Evolutionary conservation across 1,284 basidiomycete genomes (phyloP).

Genomic region (Amylostereum areolatum): DNA sequence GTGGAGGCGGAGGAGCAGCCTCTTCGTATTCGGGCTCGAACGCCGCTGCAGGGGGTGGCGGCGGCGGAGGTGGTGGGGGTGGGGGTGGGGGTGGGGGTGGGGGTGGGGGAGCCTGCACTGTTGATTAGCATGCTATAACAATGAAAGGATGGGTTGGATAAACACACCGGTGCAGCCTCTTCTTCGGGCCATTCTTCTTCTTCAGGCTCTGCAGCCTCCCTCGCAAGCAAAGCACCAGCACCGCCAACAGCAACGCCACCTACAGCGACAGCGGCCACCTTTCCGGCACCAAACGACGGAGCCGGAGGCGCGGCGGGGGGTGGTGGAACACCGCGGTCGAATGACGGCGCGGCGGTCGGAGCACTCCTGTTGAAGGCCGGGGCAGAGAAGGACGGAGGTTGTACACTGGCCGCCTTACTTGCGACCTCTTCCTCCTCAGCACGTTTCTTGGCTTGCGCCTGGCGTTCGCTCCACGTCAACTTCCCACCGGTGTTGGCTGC

Average conservation of each 20-base stretch:
- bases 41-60: slow-evolving; percentile 22
- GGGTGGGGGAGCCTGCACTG: slow-evolving; percentile 1
- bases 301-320: neutral
- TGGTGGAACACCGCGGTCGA: neutral
- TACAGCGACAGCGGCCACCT: slow-evolving; percentile 6
- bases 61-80: slow-evolving; percentile 24
- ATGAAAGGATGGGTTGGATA: neutral
- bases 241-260: slow-evolving; percentile 7
- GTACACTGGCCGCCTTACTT: slow-evolving; percentile 50
- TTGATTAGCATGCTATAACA: neutral
- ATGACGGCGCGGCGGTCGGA: neutral
- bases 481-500: slow-evolving; percentile 50
- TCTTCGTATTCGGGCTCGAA: slow-evolving; percentile 14
- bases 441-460: slow-evolving; percentile 82
- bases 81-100: slow-evolving; percentile 22
- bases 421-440: slow-evolving; percentile 73
- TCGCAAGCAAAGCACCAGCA: slow-evolving; percentile 2
- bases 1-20: slow-evolving; percentile 20
- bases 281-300: slow-evolving; percentile 4
- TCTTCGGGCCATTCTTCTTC: slow-evolving; percentile 19
- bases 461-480: slow-evolving; percentile 87
- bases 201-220: slow-evolving; percentile 10
- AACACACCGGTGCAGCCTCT: slow-evolving; percentile 15
- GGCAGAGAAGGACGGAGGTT: slow-evolving; percentile 25
- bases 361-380: slow-evolving; percentile 3